phyloP scores from a whole-genome alignment of 2,329 filamentous ascomycete species.

The Penicillium sp. region DNA sequence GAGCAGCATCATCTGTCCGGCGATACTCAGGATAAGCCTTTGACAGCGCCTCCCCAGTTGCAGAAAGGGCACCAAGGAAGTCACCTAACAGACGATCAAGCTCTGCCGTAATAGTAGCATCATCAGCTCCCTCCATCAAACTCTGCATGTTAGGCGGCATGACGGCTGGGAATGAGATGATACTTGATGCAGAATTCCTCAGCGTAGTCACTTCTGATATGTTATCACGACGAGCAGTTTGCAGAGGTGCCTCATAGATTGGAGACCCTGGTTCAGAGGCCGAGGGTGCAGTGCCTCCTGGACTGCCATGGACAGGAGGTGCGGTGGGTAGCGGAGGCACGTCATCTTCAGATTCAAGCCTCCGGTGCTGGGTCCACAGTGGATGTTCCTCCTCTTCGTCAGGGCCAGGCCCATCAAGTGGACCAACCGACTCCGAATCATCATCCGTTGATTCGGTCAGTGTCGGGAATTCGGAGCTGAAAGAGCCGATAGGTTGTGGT shows the following conservation, averaged over 20 bases:
- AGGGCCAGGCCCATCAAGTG: slow-evolving; percentile 57
- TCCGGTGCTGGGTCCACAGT: slow-evolving; percentile 23
- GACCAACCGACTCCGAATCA: slow-evolving; percentile 55
- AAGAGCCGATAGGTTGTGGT: slow-evolving; percentile 39
- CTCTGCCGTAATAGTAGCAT: slow-evolving; percentile 41
- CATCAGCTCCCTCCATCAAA: slow-evolving; percentile 41
- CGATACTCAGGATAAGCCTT: slow-evolving; percentile 17
- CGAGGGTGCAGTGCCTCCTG: slow-evolving; percentile 11
- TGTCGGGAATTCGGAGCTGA: slow-evolving; percentile 45
- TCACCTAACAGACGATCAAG: slow-evolving; percentile 45
- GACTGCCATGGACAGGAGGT: slow-evolving; percentile 25
- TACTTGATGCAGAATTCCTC: slow-evolving; percentile 11
- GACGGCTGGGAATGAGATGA: slow-evolving; percentile 42
- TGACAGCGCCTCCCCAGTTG: slow-evolving; percentile 39
- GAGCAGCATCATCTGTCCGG: slow-evolving; percentile 10
- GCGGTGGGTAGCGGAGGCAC: slow-evolving; percentile 31
- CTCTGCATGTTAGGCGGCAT: slow-evolving; percentile 43
- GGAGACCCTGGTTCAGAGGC: slow-evolving; percentile 25
- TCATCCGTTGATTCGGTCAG: slow-evolving; percentile 50
- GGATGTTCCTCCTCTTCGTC: slow-evolving; percentile 56
- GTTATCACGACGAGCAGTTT: slow-evolving; percentile 19
- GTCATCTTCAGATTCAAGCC: slow-evolving; percentile 14
- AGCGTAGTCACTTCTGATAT: slow-evolving; percentile 6
- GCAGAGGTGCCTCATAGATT: slow-evolving; percentile 23
- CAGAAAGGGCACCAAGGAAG: slow-evolving; percentile 42